These are phyloP conservation scores for Mortierella claussenii DNA, from an alignment of 192 early-diverging fungal species.

Conservation along the genomic window DNA sequence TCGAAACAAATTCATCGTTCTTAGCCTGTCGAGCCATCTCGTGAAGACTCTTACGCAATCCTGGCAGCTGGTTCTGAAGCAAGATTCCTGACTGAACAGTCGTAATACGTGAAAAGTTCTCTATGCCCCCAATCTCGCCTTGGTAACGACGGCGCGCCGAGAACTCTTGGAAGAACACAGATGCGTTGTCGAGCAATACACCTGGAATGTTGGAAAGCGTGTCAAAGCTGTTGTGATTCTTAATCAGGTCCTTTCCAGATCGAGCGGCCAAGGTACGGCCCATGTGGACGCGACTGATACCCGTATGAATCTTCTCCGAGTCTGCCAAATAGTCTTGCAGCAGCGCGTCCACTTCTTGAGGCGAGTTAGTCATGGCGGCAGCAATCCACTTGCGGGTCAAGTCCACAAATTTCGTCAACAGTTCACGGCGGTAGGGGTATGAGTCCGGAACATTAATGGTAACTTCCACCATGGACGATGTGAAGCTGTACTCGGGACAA, in stretches of 20 bases:
- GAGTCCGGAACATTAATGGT: constrained; percentile 80
- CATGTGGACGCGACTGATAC: constrained; percentile 68
- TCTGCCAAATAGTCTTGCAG: constrained; percentile 75
- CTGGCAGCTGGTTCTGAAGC: constrained; percentile 46
- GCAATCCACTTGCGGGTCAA: constrained; percentile 75
- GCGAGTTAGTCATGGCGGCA: constrained; percentile 66
- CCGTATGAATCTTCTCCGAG: constrained; percentile 64
- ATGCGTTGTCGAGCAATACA: constrained; percentile 58
- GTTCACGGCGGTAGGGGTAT: constrained; percentile 72
- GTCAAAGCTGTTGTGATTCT: constrained; percentile 38
- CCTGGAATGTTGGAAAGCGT: constrained; percentile 22
- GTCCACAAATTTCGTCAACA: constrained; percentile 68
- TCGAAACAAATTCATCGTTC: constrained; percentile 49
- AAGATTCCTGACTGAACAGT: constrained; percentile 26
- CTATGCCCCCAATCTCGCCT: constrained; percentile 57
- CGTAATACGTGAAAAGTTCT: constrained; percentile 22
- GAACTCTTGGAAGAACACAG: constrained; percentile 65
- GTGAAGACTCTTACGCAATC: constrained; percentile 45
- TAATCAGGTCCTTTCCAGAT: constrained; percentile 33
- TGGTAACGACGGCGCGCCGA: constrained; percentile 59
- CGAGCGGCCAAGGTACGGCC: constrained; percentile 72
- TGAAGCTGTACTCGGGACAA: constrained; percentile 75
- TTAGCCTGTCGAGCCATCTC: constrained; percentile 56
- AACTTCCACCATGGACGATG: constrained; percentile 66
- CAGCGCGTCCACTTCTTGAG: constrained; percentile 75